These are phyloP conservation scores for Vaccinium corymbosum DNA, from an alignment of 148 eudicot genomes.

Conservation along the genomic window DNA sequence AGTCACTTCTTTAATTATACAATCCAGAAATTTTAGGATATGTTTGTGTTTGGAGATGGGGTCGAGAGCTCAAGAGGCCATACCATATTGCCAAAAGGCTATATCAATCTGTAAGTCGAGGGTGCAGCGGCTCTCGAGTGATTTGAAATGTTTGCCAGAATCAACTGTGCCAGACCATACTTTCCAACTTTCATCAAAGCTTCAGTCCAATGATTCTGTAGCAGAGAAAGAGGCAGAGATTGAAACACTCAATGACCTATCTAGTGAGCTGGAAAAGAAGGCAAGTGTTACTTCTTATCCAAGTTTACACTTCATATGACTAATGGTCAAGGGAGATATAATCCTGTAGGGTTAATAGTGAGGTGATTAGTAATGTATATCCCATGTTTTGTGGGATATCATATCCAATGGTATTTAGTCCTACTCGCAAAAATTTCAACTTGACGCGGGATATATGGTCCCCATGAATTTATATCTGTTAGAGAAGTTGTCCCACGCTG, in stretches of 20 bases:
- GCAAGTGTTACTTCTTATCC: conserved; percentile 33
- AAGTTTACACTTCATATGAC: neutral
- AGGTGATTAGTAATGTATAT: neutral
- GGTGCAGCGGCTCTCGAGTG: conserved; percentile 57
- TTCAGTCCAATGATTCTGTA: conserved; percentile 32
- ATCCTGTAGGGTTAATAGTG: neutral
- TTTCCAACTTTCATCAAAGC: conserved; percentile 35
- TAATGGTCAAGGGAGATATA: neutral
- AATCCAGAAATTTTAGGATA: conserved; percentile 79
- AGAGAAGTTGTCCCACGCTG: no score
- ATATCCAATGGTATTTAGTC: neutral
- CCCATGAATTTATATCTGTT: neutral
- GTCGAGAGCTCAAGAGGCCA: conserved; percentile 73
- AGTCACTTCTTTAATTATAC: conserved; percentile 44
- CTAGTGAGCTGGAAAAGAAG: conserved; percentile 82
- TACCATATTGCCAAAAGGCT: conserved; percentile 86
- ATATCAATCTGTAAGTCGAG: conserved; percentile 74
- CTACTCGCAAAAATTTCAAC: neutral
- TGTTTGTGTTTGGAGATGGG: conserved; percentile 84
- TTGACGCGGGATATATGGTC: neutral
- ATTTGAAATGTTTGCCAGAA: conserved; percentile 37
- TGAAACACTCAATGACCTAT: conserved; percentile 54
- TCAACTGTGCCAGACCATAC: conserved; percentile 25
- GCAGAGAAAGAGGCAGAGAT: conserved; percentile 61
- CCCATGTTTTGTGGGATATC: neutral